Evolutionary conservation across 441 rosid species (phyloP).

Genomic region (Geranium incanum): DNA sequence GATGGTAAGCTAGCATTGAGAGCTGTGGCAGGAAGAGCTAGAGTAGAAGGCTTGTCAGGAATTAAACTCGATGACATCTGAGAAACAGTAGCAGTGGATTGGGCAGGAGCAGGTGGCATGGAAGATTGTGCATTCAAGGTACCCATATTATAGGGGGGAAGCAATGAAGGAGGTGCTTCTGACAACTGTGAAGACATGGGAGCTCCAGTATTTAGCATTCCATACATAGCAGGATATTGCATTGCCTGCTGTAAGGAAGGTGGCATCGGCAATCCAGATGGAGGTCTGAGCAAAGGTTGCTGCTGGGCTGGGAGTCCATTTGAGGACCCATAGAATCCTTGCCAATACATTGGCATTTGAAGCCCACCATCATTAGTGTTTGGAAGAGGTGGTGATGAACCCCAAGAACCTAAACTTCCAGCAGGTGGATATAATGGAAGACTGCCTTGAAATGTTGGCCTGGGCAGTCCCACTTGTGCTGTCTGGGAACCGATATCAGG

Average conservation of each 20-base stretch:
- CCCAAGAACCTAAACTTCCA: conserved; percentile 11
- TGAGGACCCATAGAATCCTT: conserved; percentile 16
- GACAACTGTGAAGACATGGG: conserved; percentile 8
- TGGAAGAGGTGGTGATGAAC: neutral
- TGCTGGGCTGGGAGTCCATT: conserved; percentile 13
- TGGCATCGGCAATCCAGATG: conserved; percentile 14
- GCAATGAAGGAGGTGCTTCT: conserved; percentile 13
- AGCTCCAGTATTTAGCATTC: conserved; percentile 8
- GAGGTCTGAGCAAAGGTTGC: conserved; percentile 20
- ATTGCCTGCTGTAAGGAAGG: conserved; percentile 13
- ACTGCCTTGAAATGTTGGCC: conserved; percentile 18
- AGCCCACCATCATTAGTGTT: conserved; percentile 15
- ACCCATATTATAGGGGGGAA: conserved; percentile 11
- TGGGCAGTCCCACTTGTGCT: conserved; percentile 11
- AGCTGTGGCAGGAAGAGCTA: conserved; percentile 4
- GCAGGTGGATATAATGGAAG: conserved; percentile 16
- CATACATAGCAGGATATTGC: conserved; percentile 11
- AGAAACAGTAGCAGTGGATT: conserved; percentile 2
- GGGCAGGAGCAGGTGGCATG: conserved; percentile 1
- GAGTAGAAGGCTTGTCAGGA: conserved; percentile 9
- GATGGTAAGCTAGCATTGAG: conserved; percentile 9
- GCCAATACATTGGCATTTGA: conserved; percentile 20
- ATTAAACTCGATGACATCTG: conserved; percentile 7
- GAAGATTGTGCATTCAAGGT: conserved; percentile 6
- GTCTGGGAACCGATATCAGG: conserved; percentile 13